phyloP scores from a whole-genome alignment of 352 stramenopile genomes.

The Globisporangium nodosum region DNA sequence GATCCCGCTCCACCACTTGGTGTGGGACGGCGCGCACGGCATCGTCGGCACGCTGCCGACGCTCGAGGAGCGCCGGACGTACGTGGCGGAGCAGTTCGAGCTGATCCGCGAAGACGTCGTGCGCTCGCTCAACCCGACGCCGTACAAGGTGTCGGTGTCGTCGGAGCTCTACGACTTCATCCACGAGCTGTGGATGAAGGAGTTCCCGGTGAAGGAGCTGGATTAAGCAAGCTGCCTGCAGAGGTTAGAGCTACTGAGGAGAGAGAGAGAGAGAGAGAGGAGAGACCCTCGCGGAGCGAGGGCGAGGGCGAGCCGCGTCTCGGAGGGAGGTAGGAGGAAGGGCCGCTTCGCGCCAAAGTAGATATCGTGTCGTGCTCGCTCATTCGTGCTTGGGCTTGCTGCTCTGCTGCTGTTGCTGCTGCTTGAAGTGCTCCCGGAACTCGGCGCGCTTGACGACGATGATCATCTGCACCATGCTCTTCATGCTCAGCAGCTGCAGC shows the following conservation, averaged over 20 bases:
- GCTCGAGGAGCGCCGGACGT: conserved; percentile 75
- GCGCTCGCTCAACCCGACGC: conserved; percentile 94
- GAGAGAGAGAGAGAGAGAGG: not conserved
- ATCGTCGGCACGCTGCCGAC: conserved; percentile 60
- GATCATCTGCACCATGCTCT: conserved; percentile 75
- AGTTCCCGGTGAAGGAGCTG: conserved; percentile 83
- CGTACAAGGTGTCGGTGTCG: conserved; percentile 92
- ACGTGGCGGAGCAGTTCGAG: conserved; percentile 90
- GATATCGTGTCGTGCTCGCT: not conserved
- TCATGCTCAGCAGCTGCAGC: conserved; percentile 65
- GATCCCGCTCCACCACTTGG: conserved; percentile 85
- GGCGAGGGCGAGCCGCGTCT: not conserved
- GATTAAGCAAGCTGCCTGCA: conserved; percentile 13
- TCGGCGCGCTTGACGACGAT: conserved; percentile 73
- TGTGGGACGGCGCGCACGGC: conserved; percentile 88
- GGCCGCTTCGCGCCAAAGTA: not conserved
- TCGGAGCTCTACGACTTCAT: conserved; percentile 91
- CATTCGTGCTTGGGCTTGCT: conserved; percentile 45
- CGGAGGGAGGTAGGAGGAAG: not conserved
- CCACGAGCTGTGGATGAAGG: conserved; percentile 95
- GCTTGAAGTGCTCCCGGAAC: conserved; percentile 41
- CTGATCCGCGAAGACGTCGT: conserved; percentile 93
- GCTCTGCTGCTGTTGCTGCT: conserved; percentile 25
- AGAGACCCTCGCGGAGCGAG: not conserved
- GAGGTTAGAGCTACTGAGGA: conserved; percentile 20